Percentiles rank a stretch among this genome's conserved stretches.
These are phyloP conservation scores for Penicillium diatomitis DNA, from an alignment of 495 filamentous ascomycete genomes.

Conservation along the genomic window DNA sequence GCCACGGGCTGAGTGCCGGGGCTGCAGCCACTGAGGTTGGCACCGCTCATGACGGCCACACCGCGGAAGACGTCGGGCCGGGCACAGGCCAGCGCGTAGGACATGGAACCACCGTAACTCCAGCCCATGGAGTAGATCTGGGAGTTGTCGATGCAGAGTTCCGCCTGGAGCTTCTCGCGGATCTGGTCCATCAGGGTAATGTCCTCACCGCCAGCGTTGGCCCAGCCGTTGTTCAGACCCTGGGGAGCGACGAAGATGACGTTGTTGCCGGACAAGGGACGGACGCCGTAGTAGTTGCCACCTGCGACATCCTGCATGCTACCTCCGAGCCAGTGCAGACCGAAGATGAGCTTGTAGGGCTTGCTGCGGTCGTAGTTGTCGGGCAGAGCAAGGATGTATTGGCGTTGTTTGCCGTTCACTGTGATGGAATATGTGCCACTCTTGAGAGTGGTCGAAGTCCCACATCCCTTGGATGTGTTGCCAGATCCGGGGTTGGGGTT, in stretches of 20 bases:
- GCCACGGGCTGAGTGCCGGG: slow-evolving; percentile 31
- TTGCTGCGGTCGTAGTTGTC: not conserved
- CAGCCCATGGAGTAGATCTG: slow-evolving; percentile 41
- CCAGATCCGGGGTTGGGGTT: not conserved
- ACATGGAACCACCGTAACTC: slow-evolving; percentile 43
- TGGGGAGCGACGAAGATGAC: not conserved
- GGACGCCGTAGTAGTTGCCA: not conserved
- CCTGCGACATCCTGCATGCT: not conserved
- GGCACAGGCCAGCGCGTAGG: slow-evolving; percentile 36
- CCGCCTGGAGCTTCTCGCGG: not conserved
- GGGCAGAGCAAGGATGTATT: not conserved
- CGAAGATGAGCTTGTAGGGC: not conserved
- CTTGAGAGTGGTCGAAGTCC: not conserved
- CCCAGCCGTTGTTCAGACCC: not conserved
- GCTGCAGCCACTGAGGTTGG: slow-evolving; percentile 29
- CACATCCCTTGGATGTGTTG: not conserved
- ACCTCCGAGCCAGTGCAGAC: not conserved
- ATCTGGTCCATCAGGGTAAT: not conserved
- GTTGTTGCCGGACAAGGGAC: not conserved
- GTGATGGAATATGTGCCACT: not conserved
- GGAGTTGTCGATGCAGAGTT: slow-evolving; percentile 34
- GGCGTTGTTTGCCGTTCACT: not conserved
- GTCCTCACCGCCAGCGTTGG: not conserved
- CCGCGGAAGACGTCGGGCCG: slow-evolving; percentile 31
- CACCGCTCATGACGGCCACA: slow-evolving; percentile 35